These are phyloP conservation scores for Adansonia grandidieri DNA, from an alignment of 441 rosid genomes.

Conservation along the genomic window DNA sequence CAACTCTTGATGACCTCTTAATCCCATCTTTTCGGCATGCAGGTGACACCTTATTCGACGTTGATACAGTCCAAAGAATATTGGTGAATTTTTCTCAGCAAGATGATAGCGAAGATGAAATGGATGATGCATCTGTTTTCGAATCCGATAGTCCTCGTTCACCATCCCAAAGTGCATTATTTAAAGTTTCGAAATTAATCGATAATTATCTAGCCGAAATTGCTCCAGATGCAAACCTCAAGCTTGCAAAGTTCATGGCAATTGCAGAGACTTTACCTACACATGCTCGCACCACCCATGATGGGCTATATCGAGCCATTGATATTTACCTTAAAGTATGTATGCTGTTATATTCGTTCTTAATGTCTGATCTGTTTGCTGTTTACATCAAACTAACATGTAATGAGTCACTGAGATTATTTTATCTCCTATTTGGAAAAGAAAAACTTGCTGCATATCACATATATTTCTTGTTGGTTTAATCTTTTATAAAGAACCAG, in stretches of 20 bases:
- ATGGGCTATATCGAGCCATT: conserved; percentile 89
- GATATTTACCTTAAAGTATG: conserved; percentile 91
- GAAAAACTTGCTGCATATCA: background rate
- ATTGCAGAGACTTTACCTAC: conserved; percentile 85
- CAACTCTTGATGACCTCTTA: conserved; percentile 87
- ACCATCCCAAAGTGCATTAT: conserved; percentile 83
- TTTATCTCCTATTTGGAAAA: background rate
- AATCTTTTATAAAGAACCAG: background rate
- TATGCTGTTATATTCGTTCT: conserved; percentile 20
- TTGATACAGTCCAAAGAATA: conserved; percentile 90
- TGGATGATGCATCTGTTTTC: conserved; percentile 78
- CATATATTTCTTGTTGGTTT: conserved; percentile 14
- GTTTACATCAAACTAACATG: conserved; percentile 20
- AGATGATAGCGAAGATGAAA: conserved; percentile 86
- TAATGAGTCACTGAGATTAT: background rate
- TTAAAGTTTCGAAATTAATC: conserved; percentile 82
- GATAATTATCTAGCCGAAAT: conserved; percentile 96
- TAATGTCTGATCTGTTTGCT: background rate
- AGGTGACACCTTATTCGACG: conserved; percentile 87
- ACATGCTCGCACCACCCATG: conserved; percentile 90
- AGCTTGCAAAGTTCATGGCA: conserved; percentile 81
- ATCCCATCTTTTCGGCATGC: conserved; percentile 88
- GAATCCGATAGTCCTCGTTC: conserved; percentile 83
- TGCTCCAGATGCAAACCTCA: conserved; percentile 92
- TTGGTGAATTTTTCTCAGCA: conserved; percentile 94